Evolutionary conservation across 768 basidiomycete genomes (phyloP), one percentile per base, ranked within the genome.

Genomic region (Pisolithus marmoratus): DNA sequence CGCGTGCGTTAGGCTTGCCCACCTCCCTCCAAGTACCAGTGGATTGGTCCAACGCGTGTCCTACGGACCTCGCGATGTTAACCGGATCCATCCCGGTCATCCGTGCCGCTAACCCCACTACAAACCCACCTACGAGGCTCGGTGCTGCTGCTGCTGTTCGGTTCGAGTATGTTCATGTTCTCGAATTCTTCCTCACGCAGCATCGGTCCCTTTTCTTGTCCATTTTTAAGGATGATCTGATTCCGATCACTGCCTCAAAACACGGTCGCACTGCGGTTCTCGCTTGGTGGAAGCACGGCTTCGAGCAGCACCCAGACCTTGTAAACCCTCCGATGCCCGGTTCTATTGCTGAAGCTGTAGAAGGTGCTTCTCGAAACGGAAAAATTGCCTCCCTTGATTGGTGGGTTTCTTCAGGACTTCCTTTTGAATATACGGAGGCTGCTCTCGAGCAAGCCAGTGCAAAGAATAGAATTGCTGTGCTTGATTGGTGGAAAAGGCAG

Each of bases 401-500:
- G 90, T 92, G 90, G 91, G 61, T 80, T 17, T 62, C 75, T 27
- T 85, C 79, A n/a, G 81, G 79, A 24, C 74, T 80, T 54, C 72
- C 79, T 0, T 73, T 90, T 56, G 81, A 87, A 58, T 90, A 90
- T 62, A 85, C 89, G 37, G 88, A 90, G 58, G 81, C 82, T 9
- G 84, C 90, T 2, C 81, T 93, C 34, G 87, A 90, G 60, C 78
- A 82, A 54, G 90, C 90, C 5, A 88, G 85, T 52, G 76, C 86
- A 17, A 89, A 84, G 62, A 87, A 86, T 54, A 84, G 83, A 58
- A 72, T 90, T n/a, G 71, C 76, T 4, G 83, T 90, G 5, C 77
- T 93, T 40, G 83, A 87, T 34, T 93, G 90, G 90, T 93, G 90
- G 90, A 82, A 83, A 57, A 70, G 72, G 43, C 82, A 84, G 53